Percentiles rank a stretch among this genome's conserved stretches.
phyloP scores from a whole-genome alignment of 2,329 filamentous ascomycete species.

The Exserohilum rostratum region DNA sequence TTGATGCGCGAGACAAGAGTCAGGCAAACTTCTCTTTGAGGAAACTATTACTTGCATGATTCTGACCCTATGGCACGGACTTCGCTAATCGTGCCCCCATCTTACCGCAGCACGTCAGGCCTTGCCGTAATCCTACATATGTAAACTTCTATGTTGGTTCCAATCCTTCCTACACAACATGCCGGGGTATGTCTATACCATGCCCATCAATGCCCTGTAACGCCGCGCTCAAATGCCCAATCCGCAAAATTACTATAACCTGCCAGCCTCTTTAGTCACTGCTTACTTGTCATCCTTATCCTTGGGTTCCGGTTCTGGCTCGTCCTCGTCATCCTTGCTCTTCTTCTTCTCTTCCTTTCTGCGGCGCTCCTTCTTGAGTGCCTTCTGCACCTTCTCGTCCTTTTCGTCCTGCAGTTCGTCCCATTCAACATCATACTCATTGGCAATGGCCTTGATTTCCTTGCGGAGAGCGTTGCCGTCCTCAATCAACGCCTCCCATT shows the following conservation, averaged over 20 bases:
- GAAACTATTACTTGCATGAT: slow-evolving; percentile 8
- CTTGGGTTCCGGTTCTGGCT: slow-evolving; percentile 13
- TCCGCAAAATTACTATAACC: neutral
- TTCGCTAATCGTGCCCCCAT: slow-evolving; percentile 9
- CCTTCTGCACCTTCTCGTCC: slow-evolving; percentile 63
- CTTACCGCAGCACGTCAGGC: too few relatives aligned
- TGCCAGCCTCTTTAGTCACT: too few relatives aligned
- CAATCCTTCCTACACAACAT: neutral
- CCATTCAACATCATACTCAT: slow-evolving; percentile 91
- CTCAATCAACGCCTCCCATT: slow-evolving; percentile 79
- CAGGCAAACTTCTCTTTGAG: neutral
- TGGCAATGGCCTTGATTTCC: slow-evolving; percentile 80
- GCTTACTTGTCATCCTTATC: slow-evolving; percentile 5
- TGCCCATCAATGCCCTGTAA: slow-evolving; percentile 5
- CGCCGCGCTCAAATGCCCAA: slow-evolving; percentile 14
- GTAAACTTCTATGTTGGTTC: neutral
- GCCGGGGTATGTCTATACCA: slow-evolving; percentile 2
- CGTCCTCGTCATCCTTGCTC: slow-evolving; percentile 44
- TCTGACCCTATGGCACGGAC: neutral
- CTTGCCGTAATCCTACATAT: too few relatives aligned
- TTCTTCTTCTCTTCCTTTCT: slow-evolving; percentile 45
- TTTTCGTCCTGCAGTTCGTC: slow-evolving; percentile 76
- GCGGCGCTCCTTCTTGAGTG: slow-evolving; percentile 57
- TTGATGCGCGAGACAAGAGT: slow-evolving; percentile 2
- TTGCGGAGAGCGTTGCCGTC: slow-evolving; percentile 77